Base-by-base conservation (phyloP, 2,329 filamentous ascomycete species). In the Nemania abortiva region DNA sequence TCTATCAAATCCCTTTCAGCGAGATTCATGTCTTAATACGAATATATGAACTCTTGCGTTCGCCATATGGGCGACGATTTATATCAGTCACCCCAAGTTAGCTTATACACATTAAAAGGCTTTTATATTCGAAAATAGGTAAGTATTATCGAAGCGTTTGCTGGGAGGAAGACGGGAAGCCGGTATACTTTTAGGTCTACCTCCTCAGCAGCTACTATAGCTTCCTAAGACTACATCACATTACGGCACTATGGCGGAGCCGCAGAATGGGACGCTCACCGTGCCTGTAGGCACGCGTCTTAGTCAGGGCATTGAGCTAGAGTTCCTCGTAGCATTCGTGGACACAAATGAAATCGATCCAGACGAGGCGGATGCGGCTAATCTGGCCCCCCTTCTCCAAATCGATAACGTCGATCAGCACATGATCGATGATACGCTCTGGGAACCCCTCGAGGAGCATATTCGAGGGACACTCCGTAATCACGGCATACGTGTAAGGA, bases 231-330 rank as follows among this genome's bases (percentile, higher is more conserved):
- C 42, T n/a, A 9, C 37, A 57, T 58, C 13, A 7, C 6, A 49
- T 57, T 24, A 9, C 15, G 20, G 29, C 55, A 52, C 20, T 3
- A 69, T 69, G 63, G 31, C 56, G 20, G 50, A 60, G 20, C 27
- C 49, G 15, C 39, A 60, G 39, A 31, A 6, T 2, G 31, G 50
- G 22, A 60, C 62, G 22, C 70, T 73, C 15, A 72, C 56, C 6
- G 70, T 75, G 53, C 74, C 74, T 1, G 65, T 71, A 0, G 61
- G 59, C 49, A 73, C 72, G 39, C 72, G 70, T 22, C 70, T 73
- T 18, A 79, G 76, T 1, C 73, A 76, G 11, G 77, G 79, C 18
- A 63, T 79, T 20, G 78, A 80, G 61, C 71, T 77, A 4, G 74
- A 77, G 61, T 69, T 72, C 11, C 63, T 76, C 5, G 55, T 77